phyloP scores from a whole-genome alignment of 2,329 filamentous ascomycete genomes.

The Mollisiaceae sp. region DNA sequence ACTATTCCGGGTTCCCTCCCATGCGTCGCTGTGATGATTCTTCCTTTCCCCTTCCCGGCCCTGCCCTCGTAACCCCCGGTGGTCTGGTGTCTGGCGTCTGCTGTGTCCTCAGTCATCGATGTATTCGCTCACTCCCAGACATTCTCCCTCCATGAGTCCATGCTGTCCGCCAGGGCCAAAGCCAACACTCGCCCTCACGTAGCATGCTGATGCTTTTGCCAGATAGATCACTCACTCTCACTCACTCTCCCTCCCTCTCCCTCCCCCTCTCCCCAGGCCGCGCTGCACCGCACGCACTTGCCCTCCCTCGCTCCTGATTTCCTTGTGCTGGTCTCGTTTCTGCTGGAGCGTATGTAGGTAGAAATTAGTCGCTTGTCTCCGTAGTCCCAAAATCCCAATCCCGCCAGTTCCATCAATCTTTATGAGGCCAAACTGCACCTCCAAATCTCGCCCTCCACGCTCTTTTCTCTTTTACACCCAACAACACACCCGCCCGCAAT shows the following conservation, averaged over 20 bases:
- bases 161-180: background rate
- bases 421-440: slow-evolving; percentile 12
- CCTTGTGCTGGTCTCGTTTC: background rate
- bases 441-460: slow-evolving; percentile 10
- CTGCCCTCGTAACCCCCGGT: background rate
- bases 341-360: slow-evolving; percentile 1
- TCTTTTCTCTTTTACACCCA: slow-evolving; percentile 26
- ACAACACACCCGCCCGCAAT: slow-evolving; percentile 37
- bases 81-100: background rate
- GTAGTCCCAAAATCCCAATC: slow-evolving; percentile 8
- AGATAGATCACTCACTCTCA: background rate
- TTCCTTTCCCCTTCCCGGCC: background rate
- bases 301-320: background rate
- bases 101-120: background rate
- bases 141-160: too few relatives aligned
- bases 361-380: slow-evolving; percentile 9
- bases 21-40: background rate
- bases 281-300: background rate
- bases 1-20: slow-evolving; percentile 6
- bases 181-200: too few relatives aligned
- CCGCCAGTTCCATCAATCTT: slow-evolving; percentile 10
- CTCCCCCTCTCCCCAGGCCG: background rate
- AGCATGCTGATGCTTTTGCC: background rate
- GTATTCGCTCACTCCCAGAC: background rate
- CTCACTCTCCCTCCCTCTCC: too few relatives aligned